phyloP scores from a whole-genome alignment of 371 early-diverging fungal species.

The Smittium mucronatum region DNA sequence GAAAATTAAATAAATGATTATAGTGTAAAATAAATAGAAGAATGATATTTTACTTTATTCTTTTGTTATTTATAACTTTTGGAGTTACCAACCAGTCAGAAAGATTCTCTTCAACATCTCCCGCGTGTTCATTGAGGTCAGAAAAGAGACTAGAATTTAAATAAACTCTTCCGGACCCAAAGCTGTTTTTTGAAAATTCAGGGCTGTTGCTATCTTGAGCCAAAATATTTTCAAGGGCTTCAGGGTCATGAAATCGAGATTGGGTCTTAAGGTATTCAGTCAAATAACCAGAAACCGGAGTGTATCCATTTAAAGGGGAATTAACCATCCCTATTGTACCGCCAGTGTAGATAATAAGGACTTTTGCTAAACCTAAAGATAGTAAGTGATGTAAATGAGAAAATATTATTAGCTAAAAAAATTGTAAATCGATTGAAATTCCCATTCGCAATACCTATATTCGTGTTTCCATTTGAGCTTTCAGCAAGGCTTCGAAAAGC shows the following conservation, averaged over 20 bases:
- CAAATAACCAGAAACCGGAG: conserved; percentile 65
- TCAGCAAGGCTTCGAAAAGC: background rate
- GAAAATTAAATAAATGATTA: background rate
- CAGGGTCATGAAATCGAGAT: conserved; percentile 78
- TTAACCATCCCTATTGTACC: conserved; percentile 94
- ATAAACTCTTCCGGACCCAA: background rate
- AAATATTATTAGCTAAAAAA: background rate
- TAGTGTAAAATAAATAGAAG: background rate
- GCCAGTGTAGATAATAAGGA: conserved; percentile 85
- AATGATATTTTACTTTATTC: conserved; percentile 45
- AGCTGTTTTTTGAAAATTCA: conserved; percentile 14
- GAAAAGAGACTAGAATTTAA: background rate
- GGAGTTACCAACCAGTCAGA: conserved; percentile 75
- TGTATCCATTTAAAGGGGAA: conserved; percentile 56
- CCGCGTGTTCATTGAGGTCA: background rate
- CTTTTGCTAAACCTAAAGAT: conserved; percentile 50
- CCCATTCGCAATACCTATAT: background rate
- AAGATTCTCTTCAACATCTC: conserved; percentile 14
- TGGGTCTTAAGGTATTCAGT: conserved; percentile 58
- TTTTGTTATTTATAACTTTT: conserved; percentile 76
- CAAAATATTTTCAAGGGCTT: conserved; percentile 21
- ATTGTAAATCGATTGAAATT: too few relatives aligned
- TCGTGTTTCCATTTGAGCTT: background rate
- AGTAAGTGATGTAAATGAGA: background rate
- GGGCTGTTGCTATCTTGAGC: conserved; percentile 13